Evolutionary conservation across 2,329 filamentous ascomycete genomes (phyloP).

Genomic region (Fusarium sp.): DNA sequence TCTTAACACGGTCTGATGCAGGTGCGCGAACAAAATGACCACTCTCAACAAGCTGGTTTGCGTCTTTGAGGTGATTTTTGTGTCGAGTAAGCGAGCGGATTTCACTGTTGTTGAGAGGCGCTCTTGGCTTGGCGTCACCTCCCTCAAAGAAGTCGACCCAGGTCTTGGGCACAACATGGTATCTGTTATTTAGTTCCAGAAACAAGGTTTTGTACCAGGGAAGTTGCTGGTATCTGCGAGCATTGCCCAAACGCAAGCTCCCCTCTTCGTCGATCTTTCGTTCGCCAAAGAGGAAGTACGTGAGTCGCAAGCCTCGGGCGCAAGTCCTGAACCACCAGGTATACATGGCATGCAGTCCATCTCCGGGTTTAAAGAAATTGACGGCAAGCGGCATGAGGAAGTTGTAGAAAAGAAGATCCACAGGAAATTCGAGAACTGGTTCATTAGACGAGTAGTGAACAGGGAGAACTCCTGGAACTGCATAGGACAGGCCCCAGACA

Average conservation of each 20-base stretch:
- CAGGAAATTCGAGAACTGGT: slow-evolving; percentile 92
- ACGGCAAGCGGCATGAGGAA: slow-evolving; percentile 92
- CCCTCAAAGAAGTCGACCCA: slow-evolving; percentile 70
- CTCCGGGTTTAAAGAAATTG: slow-evolving; percentile 85
- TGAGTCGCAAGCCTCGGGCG: slow-evolving; percentile 82
- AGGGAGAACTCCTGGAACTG: slow-evolving; percentile 80
- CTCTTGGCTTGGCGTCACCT: slow-evolving; percentile 59
- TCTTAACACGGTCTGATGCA: slow-evolving; percentile 93
- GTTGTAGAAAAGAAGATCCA: slow-evolving; percentile 96
- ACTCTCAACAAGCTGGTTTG: slow-evolving; percentile 72
- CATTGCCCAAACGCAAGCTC: slow-evolving; percentile 62
- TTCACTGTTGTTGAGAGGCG: slow-evolving; percentile 54
- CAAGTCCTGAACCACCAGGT: slow-evolving; percentile 96
- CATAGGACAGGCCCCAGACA: slow-evolving; percentile 86
- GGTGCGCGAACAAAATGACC: slow-evolving; percentile 93
- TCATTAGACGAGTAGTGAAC: slow-evolving; percentile 95
- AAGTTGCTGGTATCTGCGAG: slow-evolving; percentile 50
- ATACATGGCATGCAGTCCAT: slow-evolving; percentile 87
- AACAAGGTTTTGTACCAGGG: slow-evolving; percentile 60
- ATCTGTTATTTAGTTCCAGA: slow-evolving; percentile 60
- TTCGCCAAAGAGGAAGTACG: slow-evolving; percentile 93
- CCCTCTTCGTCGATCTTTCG: slow-evolving; percentile 86
- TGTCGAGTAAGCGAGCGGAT: slow-evolving; percentile 54
- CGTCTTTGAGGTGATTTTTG: slow-evolving; percentile 62
- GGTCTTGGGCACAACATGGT: slow-evolving; percentile 64